Conservation (phyloP, 768 basidiomycete species). For the Hypholoma sublateritium region DNA sequence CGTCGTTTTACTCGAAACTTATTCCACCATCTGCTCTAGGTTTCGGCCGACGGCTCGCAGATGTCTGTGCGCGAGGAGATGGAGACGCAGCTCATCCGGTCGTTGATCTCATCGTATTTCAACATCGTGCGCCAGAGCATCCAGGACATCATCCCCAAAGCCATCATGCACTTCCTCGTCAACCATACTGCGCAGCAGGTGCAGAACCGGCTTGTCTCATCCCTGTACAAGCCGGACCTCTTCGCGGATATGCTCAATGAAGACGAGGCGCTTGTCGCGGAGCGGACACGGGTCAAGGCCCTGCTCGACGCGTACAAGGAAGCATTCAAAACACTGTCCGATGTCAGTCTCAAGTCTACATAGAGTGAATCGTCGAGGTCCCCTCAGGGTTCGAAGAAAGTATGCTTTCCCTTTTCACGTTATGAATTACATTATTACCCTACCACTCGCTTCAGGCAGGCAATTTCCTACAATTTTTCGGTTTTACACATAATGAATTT, state of each 20-base stretch:
- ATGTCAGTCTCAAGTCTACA: slow-evolving; percentile 73
- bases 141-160: slow-evolving; percentile 95
- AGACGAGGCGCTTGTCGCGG: slow-evolving; percentile 93
- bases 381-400: not conserved
- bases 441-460: not conserved
- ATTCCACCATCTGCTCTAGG: slow-evolving; percentile 28
- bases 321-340: slow-evolving; percentile 84
- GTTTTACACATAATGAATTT: not conserved
- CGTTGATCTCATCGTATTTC: slow-evolving; percentile 95
- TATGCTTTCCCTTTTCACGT: not conserved
- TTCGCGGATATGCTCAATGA: slow-evolving; percentile 92
- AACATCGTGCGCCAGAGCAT: slow-evolving; percentile 94
- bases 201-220: slow-evolving; percentile 93
- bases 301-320: slow-evolving; percentile 95
- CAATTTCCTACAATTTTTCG: not conserved
- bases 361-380: slow-evolving; percentile 15
- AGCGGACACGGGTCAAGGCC: slow-evolving; percentile 91
- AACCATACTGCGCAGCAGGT: slow-evolving; percentile 96
- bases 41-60: slow-evolving; percentile 59
- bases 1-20: slow-evolving; percentile 1
- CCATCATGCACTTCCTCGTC: slow-evolving; percentile 97
- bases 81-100: slow-evolving; percentile 94
- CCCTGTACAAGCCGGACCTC: slow-evolving; percentile 91
- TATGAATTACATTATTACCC: not conserved
- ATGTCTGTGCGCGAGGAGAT: slow-evolving; percentile 88